Evolutionary conservation across 805 yeast species (phyloP), one percentile per base, ranked within the genome.

Genomic region (Candida ponderosae): DNA sequence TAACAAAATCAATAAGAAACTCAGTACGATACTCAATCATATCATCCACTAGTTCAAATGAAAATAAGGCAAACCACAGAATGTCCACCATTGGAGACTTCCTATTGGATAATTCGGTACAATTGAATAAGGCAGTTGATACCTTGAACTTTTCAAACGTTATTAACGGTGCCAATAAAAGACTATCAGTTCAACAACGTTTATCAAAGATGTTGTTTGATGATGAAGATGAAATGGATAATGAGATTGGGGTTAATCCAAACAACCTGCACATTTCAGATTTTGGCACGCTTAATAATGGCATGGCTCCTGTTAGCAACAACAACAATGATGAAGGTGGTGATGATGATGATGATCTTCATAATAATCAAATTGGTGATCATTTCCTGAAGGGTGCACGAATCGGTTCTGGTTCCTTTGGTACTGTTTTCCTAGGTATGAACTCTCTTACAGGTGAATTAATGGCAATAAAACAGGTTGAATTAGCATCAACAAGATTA

Each of bases 381-480:
- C 27, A 24, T 24, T 24, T 24, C 13, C 70, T 88, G 32, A 83
- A 83, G 49, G 98, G 98, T 33, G 85, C 95, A 0, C 67, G 88
- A 33, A 87, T 93, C 45, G 98, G 98, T 0, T 80, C 90, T 9
- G 98, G 98, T 3, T 81, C 94, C 42, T 93, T 88, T 66, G 98
- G 97, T 24, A 79, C 86, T 2, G 98, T 93, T 2, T 89, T 82
- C 44, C 63, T 93, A 28, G 98, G 97, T 0, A 78, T 93, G 79
- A 86, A 89, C 54, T 83, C 95, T 1, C 60, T 81, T 26, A 88
- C 95, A 0, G 98, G 98, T 31, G 97, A 88, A 54, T 66, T 93
- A 36, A 86, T 90, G 95, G 98, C 97, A 1, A 96, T 93, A 16
- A 93, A 93, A 54, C 96, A 89, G 56, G 96, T 93, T 1, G 82